Evolutionary conservation across 306 rosid species (phyloP), one percentile per base, ranked within the genome.

Genomic region (Cucurbita maxima): DNA sequence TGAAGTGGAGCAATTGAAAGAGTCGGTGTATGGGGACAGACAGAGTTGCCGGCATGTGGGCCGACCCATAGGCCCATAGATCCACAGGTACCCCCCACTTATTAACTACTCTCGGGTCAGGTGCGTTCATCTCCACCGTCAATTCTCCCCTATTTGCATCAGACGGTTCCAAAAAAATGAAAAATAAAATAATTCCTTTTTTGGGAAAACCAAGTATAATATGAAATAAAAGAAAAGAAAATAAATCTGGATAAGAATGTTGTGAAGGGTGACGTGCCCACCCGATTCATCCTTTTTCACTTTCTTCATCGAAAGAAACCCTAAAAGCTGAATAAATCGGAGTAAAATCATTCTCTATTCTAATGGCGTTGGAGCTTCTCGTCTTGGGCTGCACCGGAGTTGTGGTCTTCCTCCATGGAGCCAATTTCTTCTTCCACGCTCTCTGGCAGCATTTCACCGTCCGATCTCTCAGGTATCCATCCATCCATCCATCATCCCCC

Each of bases 401-500:
- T 52, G 87, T 84, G 3, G 40, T 79, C 67, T 84, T 84, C 73
- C 85, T 84, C 63, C 87, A 84, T 56, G 87, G 85, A 41, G 81
- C 80, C 53, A 76, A 75, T 77, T 84, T 81, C 61, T 58, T 84
- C 75, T 84, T 76, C 81, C 81, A 84, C 75, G 47, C 57, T 44
- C 63, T 84, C 14, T 59, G 83, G 20, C 79, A 58, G 1, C 87
- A 74, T 7, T 10, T 81, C n/a, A 44, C 75, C 58, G 5, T 79
- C 71, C 83, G 87, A 79, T 81, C 83, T 19, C 79, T 84, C 80
- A 84, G 85, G 87, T 84, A 18, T 36, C 11, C 22, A 1, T 30
- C 34, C 34, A 18, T 36, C 11, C 22, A 1, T 30, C 34, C 34
- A 30, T 30, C 34, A 30, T 2, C 38, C 3, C 13, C 16, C 38